Percentiles rank a stretch among this genome's conserved stretches.
Conservation (phyloP, 441 rosid species). For the Brassica balearica region DNA sequence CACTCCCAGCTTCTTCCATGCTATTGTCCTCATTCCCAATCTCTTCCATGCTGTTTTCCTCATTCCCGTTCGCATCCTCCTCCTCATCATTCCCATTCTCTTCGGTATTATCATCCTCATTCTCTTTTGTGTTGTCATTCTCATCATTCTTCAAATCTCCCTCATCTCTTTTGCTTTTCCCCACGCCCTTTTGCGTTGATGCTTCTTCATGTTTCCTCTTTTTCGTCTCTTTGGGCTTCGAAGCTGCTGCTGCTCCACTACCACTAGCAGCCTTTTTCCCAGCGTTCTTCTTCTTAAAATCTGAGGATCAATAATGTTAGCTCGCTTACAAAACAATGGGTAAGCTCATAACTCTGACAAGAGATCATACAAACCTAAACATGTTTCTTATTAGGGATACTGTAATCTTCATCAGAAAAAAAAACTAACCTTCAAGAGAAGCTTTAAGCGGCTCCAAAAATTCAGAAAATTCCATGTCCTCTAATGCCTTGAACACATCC, state of each 20-base stretch:
- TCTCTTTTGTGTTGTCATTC: conserved; percentile 11
- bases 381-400: background rate
- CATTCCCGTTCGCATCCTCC: conserved; percentile 17
- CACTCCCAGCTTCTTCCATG: conserved; percentile 20
- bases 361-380: conserved; percentile 14
- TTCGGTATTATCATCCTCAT: conserved; percentile 24
- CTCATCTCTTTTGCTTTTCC: conserved; percentile 35
- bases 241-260: background rate
- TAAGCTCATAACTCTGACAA: background rate
- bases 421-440: conserved; percentile 70
- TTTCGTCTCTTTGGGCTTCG: conserved; percentile 53
- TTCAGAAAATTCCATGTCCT: conserved; percentile 87
- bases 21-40: conserved; percentile 10
- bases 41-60: conserved; percentile 27
- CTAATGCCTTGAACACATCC: conserved; percentile 79
- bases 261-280: conserved; percentile 56
- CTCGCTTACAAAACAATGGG: background rate
- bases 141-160: background rate
- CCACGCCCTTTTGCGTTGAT: conserved; percentile 6
- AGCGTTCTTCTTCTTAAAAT: conserved; percentile 67
- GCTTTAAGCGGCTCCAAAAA: conserved; percentile 76
- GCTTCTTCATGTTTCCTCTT: conserved; percentile 53
- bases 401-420: background rate
- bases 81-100: conserved; percentile 23
- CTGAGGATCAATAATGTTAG: conserved; percentile 39